phyloP scores from a whole-genome alignment of 2,329 filamentous ascomycete genomes.

The Fusarium luffae region DNA sequence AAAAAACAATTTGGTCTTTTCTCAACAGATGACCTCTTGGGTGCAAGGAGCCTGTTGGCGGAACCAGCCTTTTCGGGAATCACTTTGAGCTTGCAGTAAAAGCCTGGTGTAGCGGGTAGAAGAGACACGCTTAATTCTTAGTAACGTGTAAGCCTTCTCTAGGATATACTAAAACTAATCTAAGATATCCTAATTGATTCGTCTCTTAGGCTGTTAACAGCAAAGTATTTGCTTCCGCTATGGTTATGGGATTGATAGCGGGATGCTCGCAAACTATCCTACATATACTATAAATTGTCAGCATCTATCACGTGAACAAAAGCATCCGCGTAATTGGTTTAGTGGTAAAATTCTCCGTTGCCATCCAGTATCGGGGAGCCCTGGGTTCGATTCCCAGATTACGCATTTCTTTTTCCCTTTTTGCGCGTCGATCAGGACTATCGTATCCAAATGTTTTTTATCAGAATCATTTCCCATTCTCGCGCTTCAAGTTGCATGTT shows the following conservation, averaged over 20 bases:
- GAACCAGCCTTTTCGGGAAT: background rate
- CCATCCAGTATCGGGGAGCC: conserved; percentile 1
- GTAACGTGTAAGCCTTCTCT: fast-evolving
- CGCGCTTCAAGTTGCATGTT: background rate
- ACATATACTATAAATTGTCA: too few species aligned
- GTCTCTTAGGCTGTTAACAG: background rate
- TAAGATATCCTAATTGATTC: background rate
- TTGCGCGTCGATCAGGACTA: fast-evolving
- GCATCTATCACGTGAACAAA: background rate
- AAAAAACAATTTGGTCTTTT: background rate
- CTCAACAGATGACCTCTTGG: background rate
- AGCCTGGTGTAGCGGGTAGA: background rate
- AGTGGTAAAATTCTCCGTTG: conserved; percentile 18
- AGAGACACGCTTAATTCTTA: background rate
- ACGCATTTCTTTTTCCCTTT: background rate
- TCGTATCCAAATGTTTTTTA: background rate
- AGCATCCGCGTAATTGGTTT: conserved; percentile 9
- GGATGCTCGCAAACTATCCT: too few species aligned
- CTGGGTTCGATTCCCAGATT: conserved; percentile 15
- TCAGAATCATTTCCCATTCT: fast-evolving
- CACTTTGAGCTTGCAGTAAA: background rate
- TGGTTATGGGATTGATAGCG: too few species aligned
- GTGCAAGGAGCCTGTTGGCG: background rate
- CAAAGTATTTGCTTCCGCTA: background rate
- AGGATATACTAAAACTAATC: background rate